phyloP scores from a whole-genome alignment of 179 eudicot genomes.

The Silene noctiflora region DNA sequence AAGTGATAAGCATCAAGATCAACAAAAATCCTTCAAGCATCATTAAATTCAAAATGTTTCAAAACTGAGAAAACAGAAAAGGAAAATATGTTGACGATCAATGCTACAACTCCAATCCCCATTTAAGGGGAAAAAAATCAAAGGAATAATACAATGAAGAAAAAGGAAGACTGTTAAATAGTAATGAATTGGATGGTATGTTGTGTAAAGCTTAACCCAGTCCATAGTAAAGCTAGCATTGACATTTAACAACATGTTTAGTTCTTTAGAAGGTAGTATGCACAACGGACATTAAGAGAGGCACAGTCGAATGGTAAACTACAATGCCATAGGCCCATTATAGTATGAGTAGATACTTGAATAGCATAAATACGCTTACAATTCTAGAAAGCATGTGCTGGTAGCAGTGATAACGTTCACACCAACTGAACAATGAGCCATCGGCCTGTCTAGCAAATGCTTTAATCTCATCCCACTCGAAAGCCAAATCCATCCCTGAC shows the following conservation, averaged over 20 bases:
- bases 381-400: conserved; percentile 60
- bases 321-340: not conserved
- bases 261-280: not conserved
- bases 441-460: conserved; percentile 79
- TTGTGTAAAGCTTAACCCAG: not conserved
- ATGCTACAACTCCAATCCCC: not conserved
- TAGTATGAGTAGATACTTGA: too few relatives aligned
- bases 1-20: conserved; percentile 1
- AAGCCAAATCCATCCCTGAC: conserved; percentile 80
- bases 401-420: conserved; percentile 80
- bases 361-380: conserved; percentile 41
- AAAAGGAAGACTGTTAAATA: not conserved
- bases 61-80: not conserved
- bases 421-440: conserved; percentile 94
- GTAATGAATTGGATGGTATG: not conserved
- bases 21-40: not conserved
- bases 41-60: not conserved
- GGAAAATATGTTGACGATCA: not conserved
- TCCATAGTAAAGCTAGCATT: conserved; percentile 1
- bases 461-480: conserved; percentile 74
- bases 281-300: not conserved
- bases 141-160: not conserved
- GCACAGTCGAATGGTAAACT: not conserved
- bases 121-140: not conserved
- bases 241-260: not conserved